Conservation (phyloP, 176 grass and related monocot species). For the Hyparrhenia diplandra region DNA sequence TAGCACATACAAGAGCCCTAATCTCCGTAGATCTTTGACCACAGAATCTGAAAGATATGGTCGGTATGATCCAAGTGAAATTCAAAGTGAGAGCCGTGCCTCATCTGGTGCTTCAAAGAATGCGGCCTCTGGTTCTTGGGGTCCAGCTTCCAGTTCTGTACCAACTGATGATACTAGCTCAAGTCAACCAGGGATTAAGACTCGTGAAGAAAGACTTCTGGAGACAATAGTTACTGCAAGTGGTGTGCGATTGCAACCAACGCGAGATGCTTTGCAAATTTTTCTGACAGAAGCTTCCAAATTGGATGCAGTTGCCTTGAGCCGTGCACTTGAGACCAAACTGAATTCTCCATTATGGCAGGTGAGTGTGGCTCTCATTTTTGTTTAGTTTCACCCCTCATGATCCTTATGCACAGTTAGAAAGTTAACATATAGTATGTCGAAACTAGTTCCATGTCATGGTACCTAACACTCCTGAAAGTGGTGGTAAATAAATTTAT, state of each 20-base stretch:
- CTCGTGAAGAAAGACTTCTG: constrained; percentile 82
- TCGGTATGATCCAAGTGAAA: constrained; percentile 63
- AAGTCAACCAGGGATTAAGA: constrained; percentile 60
- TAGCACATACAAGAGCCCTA: constrained; percentile 72
- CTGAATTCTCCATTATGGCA: constrained; percentile 96
- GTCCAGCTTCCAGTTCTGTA: constrained; percentile 45
- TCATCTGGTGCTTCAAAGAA: constrained; percentile 61
- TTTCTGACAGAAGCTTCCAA: constrained; percentile 76
- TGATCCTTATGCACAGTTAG: background rate
- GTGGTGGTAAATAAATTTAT: background rate
- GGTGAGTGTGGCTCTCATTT: constrained; percentile 35
- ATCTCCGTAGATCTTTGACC: constrained; percentile 77
- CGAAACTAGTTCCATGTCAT: constrained; percentile 1
- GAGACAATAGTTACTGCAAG: constrained; percentile 88
- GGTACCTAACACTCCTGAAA: background rate
- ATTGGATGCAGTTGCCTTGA: constrained; percentile 81
- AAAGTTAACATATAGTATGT: background rate
- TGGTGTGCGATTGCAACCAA: constrained; percentile 87
- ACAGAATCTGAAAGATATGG: constrained; percentile 70
- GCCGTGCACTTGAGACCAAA: constrained; percentile 77
- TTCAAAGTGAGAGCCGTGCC: constrained; percentile 47
- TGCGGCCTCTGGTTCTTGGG: constrained; percentile 57
- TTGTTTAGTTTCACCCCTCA: constrained; percentile 25
- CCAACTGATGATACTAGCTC: constrained; percentile 53
- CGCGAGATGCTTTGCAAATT: constrained; percentile 81